Percentiles rank a stretch among this genome's conserved stretches.
phyloP scores from a whole-genome alignment of 106 monocot genomes.

The Hemerocallis citrina region DNA sequence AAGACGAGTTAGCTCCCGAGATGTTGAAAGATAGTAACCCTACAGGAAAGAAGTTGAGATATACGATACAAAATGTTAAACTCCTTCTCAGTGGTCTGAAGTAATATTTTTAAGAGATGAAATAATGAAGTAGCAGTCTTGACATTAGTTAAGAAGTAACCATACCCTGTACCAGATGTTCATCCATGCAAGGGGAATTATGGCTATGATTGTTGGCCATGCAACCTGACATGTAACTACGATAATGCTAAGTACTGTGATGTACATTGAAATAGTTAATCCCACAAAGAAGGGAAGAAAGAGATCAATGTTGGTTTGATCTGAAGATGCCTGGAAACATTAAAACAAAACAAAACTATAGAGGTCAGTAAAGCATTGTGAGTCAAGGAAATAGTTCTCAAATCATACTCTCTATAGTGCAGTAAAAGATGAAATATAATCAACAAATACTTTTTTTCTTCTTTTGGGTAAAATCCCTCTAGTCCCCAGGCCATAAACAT shows the following conservation, averaged over 20 bases:
- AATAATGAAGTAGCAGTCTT: too few species aligned
- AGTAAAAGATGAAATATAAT: too few species aligned
- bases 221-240: conserved; percentile 64
- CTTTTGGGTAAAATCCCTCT: too few species aligned
- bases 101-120: too few species aligned
- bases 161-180: conserved; percentile 82
- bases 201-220: conserved; percentile 56
- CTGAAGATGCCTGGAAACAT: conserved; percentile 61
- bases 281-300: conserved; percentile 68
- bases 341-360: background rate
- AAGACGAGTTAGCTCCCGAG: conserved; percentile 78
- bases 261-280: conserved; percentile 37
- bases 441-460: too few species aligned
- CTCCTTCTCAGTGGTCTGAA: too few species aligned
- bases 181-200: conserved; percentile 46
- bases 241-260: conserved; percentile 35
- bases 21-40: conserved; percentile 62
- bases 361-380: background rate
- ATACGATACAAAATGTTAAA: too few species aligned
- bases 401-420: too few species aligned
- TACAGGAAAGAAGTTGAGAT: conserved; percentile 1
- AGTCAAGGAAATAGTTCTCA: background rate
- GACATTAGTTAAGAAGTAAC: too few species aligned
- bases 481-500: too few species aligned
- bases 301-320: conserved; percentile 71